phyloP scores from a whole-genome alignment of 768 basidiomycete species.

The Terana coerulea region DNA sequence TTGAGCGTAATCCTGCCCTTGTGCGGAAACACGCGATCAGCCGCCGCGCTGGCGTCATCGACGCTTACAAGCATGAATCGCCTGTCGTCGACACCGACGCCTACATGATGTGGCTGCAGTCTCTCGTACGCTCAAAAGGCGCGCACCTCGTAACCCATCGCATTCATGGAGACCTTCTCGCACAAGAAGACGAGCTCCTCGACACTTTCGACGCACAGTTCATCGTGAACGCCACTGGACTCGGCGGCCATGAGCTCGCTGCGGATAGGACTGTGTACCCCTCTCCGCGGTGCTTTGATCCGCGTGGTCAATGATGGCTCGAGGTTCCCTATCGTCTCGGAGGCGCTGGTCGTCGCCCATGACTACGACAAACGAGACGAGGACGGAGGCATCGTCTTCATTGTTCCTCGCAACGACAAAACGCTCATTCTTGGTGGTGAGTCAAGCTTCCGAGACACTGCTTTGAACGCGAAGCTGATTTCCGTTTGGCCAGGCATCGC shows the following conservation, averaged over 20 bases:
- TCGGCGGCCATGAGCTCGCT: conserved; percentile 29
- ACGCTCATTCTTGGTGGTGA: conserved; percentile 29
- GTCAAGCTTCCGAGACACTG: background rate
- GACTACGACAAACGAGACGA: conserved; percentile 26
- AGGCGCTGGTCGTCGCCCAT: conserved; percentile 31
- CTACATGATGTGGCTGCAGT: conserved; percentile 32
- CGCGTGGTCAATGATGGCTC: conserved; percentile 31
- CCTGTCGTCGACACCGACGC: conserved; percentile 37
- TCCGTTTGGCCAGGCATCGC: no score
- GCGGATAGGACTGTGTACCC: conserved; percentile 32
- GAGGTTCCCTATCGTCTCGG: conserved; percentile 31
- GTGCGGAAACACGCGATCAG: conserved; percentile 27
- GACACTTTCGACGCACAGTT: conserved; percentile 25
- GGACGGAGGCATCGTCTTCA: conserved; percentile 29
- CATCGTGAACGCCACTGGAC: conserved; percentile 36
- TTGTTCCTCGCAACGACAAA: conserved; percentile 30
- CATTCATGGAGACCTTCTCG: conserved; percentile 31
- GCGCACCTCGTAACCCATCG: conserved; percentile 26
- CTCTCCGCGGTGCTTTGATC: conserved; percentile 33
- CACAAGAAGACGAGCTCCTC: conserved; percentile 21
- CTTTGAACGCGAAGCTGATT: background rate
- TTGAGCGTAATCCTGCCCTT: conserved; percentile 18
- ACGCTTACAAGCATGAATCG: conserved; percentile 33
- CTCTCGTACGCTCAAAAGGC: conserved; percentile 25
- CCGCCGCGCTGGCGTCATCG: conserved; percentile 27